These are phyloP conservation scores for Phlebiopsis flavidoalba DNA, from an alignment of 768 basidiomycete species.

Conservation along the genomic window DNA sequence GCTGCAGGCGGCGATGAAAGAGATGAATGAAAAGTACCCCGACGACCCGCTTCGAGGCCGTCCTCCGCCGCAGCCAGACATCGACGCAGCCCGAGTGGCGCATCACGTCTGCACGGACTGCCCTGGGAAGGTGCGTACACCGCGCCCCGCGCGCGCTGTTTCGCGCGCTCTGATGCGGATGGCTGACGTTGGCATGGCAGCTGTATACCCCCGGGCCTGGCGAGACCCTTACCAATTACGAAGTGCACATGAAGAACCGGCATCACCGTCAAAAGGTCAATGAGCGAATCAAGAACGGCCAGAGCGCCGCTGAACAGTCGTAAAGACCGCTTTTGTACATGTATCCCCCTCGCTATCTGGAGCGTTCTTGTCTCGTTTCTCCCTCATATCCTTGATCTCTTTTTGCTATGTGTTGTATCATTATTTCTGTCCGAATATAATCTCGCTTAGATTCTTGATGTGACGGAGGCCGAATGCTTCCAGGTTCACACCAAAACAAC, in stretches of 20 bases:
- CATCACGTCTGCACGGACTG: conserved; percentile 68
- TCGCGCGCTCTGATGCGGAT: conserved; percentile 8
- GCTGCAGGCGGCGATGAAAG: conserved; percentile 62
- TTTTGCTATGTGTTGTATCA: conserved; percentile 14
- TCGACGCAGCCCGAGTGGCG: conserved; percentile 61
- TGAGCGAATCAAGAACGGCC: conserved; percentile 36
- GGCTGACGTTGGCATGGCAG: conserved; percentile 30
- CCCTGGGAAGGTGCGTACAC: conserved; percentile 79
- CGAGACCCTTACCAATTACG: conserved; percentile 84
- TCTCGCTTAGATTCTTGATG: neutral
- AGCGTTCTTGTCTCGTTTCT: conserved; percentile 8
- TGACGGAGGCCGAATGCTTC: no score
- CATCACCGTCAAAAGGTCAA: conserved; percentile 73
- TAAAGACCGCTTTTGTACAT: conserved; percentile 10
- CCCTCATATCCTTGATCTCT: neutral
- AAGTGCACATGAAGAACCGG: conserved; percentile 87
- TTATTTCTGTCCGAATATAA: conserved; percentile 11
- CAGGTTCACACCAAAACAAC: no score
- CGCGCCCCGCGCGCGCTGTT: neutral
- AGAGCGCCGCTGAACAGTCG: neutral
- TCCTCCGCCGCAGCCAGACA: conserved; percentile 61
- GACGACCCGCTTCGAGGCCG: conserved; percentile 73
- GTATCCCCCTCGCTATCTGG: conserved; percentile 8
- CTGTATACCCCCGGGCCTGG: conserved; percentile 89
- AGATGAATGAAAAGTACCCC: conserved; percentile 67